These are phyloP conservation scores for Geranium brycei DNA, from an alignment of 345 rosid species.

Conservation along the genomic window DNA sequence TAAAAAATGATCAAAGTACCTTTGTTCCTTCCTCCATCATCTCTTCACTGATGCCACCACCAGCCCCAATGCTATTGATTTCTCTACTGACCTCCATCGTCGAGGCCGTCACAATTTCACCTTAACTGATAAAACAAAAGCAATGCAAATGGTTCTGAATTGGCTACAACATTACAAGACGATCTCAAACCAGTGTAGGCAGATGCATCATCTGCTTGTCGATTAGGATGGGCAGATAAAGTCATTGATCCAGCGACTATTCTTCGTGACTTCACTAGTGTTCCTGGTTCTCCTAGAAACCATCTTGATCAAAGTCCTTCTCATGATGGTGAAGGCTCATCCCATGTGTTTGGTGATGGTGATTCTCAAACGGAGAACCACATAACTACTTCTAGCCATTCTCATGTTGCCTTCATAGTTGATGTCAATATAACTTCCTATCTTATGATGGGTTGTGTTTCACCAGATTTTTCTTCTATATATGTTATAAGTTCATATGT, in stretches of 20 bases:
- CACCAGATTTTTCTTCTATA: conserved; percentile 50
- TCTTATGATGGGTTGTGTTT: conserved; percentile 99
- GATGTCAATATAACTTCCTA: conserved; percentile 98
- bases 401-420: conserved; percentile 80
- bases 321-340: conserved; percentile 33
- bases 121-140: no score
- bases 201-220: conserved; percentile 97
- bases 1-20: no score
- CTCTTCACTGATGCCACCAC: no score
- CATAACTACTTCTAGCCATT: conserved; percentile 38
- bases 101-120: no score
- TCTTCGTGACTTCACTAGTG: conserved; percentile 44
- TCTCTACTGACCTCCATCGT: no score
- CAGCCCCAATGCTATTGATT: no score
- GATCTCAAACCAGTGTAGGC: conserved; percentile 85
- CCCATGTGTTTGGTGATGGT: conserved; percentile 39
- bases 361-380: conserved; percentile 50
- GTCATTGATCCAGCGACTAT: conserved; percentile 71
- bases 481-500: neutral
- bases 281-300: conserved; percentile 50
- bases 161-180: conserved; percentile 95
- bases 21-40: no score
- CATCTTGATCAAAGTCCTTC: conserved; percentile 58
- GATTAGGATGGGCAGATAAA: conserved; percentile 92
- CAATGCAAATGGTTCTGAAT: conserved; percentile 87